Evolutionary conservation across 2,329 filamentous ascomycete species (phyloP).

Genomic region (Venturia aucupariae): DNA sequence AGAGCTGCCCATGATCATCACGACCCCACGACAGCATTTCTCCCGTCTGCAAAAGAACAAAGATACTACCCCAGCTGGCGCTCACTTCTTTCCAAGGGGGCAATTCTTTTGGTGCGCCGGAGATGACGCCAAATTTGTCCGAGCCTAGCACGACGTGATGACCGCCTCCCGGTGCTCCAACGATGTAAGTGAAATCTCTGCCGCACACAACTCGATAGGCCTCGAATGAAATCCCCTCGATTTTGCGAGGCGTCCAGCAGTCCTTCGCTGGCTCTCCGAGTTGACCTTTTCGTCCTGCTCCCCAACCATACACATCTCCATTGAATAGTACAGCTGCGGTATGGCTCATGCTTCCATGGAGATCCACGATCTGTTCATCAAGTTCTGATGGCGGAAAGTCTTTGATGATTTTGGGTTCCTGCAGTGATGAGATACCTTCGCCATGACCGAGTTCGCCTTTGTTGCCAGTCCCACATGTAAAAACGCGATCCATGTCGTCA

Average conservation of each 20-base stretch:
- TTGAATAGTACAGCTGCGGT: conserved; percentile 62
- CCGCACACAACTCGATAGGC: conserved; percentile 64
- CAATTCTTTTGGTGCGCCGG: conserved; percentile 44
- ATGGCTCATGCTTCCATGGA: conserved; percentile 71
- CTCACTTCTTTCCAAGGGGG: conserved; percentile 57
- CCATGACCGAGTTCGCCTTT: conserved; percentile 68
- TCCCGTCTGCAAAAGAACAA: conserved; percentile 55
- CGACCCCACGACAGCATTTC: conserved; percentile 67
- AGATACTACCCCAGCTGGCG: conserved; percentile 77
- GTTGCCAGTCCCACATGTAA: conserved; percentile 54
- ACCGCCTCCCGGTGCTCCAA: conserved; percentile 46
- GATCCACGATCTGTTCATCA: conserved; percentile 31
- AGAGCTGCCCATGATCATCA: conserved; percentile 74
- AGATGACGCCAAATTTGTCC: conserved; percentile 61
- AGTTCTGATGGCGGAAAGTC: conserved; percentile 55
- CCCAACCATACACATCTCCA: conserved; percentile 81
- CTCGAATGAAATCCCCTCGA: conserved; percentile 52
- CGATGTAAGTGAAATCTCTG: conserved; percentile 73
- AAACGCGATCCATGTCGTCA: conserved; percentile 44
- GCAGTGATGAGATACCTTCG: conserved; percentile 20
- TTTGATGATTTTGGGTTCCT: conserved; percentile 39
- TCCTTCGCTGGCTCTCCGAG: conserved; percentile 50
- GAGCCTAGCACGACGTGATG: conserved; percentile 60
- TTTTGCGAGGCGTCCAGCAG: conserved; percentile 51
- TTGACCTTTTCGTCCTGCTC: conserved; percentile 77